Percentiles rank a stretch among this genome's conserved stretches.
phyloP scores from a whole-genome alignment of 371 early-diverging fungal genomes.

The Zychaea mexicana region DNA sequence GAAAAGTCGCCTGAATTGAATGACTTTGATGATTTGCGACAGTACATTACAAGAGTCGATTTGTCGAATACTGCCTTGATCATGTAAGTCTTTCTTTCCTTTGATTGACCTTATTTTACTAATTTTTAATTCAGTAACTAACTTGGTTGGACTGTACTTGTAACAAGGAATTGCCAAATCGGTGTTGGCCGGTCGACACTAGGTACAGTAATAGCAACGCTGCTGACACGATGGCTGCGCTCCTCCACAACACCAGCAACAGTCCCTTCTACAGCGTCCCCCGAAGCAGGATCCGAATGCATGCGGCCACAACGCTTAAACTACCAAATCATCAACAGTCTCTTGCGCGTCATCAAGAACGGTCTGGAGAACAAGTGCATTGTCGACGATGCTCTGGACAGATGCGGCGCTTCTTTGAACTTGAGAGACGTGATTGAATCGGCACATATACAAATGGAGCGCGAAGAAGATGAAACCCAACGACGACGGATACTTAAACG shows the following conservation, averaged over 20 bases:
- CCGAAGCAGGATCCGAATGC: too few species aligned
- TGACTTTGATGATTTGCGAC: constrained; percentile 63
- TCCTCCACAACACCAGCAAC: constrained; percentile 10
- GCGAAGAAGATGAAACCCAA: constrained; percentile 33
- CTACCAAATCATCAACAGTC: constrained; percentile 68
- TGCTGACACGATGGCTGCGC: constrained; percentile 58
- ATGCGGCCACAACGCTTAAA: constrained; percentile 35
- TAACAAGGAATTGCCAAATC: constrained; percentile 66
- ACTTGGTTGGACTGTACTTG: too few species aligned
- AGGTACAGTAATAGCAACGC: constrained; percentile 53
- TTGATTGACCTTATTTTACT: too few species aligned
- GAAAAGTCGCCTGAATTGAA: constrained; percentile 59
- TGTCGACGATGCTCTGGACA: constrained; percentile 65
- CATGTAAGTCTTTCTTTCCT: constrained; percentile 38
- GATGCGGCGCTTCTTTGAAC: constrained; percentile 48
- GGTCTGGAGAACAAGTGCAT: constrained; percentile 63
- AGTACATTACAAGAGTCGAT: constrained; percentile 35
- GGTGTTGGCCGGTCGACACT: constrained; percentile 70
- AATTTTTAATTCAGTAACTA: too few species aligned
- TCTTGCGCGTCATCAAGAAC: constrained; percentile 65
- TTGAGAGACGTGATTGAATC: constrained; percentile 60
- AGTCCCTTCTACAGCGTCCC: neutral
- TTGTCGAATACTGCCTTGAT: constrained; percentile 52
- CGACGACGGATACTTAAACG: constrained; percentile 37
- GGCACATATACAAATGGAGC: constrained; percentile 53